Conservation (phyloP, 495 filamentous ascomycete species). For the Lasiosphaeria hispida region DNA sequence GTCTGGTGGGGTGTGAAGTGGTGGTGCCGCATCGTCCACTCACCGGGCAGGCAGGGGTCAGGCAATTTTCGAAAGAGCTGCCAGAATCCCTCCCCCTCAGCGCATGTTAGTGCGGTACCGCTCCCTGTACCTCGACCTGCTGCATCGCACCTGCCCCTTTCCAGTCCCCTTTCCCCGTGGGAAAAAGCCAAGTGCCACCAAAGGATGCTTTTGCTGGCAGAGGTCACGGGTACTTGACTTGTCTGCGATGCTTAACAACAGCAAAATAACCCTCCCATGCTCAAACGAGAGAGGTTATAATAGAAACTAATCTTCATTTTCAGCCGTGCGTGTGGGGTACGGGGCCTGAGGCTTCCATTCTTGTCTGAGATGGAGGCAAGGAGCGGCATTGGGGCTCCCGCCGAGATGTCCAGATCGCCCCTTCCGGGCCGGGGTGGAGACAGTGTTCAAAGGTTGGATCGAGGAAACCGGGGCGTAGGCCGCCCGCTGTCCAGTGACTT, state of each 20-base stretch:
- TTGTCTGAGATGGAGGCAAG: not conserved
- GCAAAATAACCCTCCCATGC: too few relatives aligned
- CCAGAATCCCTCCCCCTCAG: slow-evolving; percentile 16
- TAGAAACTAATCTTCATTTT: too few relatives aligned
- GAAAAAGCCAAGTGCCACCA: too few relatives aligned
- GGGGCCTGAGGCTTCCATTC: not conserved
- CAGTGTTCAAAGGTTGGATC: not conserved
- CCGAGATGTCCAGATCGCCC: slow-evolving; percentile 13
- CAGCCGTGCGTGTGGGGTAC: too few relatives aligned
- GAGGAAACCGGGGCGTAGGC: not conserved
- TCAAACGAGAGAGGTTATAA: too few relatives aligned
- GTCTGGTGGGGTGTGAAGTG: slow-evolving; percentile 28
- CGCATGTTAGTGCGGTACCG: slow-evolving; percentile 24
- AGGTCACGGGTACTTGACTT: too few relatives aligned
- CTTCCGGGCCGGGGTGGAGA: slow-evolving; percentile 2
- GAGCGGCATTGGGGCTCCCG: not conserved
- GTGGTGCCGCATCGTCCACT: slow-evolving; percentile 22
- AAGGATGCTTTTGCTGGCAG: too few relatives aligned
- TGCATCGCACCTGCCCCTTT: slow-evolving; percentile 12
- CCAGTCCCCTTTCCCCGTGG: not conserved
- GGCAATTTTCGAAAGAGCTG: slow-evolving; percentile 21
- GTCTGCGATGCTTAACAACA: too few relatives aligned
- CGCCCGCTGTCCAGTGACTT: too few relatives aligned
- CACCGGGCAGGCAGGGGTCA: slow-evolving; percentile 19
- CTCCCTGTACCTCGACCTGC: slow-evolving; percentile 8